Percentiles rank a stretch among this genome's conserved stretches.
Conservation (phyloP, 2,329 filamentous ascomycete species). For the Podosphaera aphanis region DNA sequence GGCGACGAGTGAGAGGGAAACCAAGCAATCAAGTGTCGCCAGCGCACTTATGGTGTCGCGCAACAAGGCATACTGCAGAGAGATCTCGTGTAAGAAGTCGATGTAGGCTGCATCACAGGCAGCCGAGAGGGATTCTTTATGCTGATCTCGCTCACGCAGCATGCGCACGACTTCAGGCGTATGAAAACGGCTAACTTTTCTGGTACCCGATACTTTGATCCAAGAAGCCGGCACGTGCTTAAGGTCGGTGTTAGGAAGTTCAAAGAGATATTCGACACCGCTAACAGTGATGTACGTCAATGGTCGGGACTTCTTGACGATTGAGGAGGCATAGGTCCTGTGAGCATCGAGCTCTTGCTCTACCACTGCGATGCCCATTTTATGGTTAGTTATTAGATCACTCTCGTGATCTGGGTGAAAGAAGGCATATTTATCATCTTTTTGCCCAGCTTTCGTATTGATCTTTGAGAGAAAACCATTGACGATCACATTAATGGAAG, state of each 20-base stretch:
- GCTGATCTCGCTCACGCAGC: constrained; percentile 71
- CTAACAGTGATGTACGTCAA: constrained; percentile 64
- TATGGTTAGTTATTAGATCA: constrained; percentile 70
- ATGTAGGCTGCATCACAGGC: constrained; percentile 72
- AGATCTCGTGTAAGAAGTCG: constrained; percentile 47
- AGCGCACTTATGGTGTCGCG: constrained; percentile 74
- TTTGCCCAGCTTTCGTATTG: constrained; percentile 58
- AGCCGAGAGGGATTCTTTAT: constrained; percentile 78
- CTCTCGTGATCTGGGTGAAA: constrained; percentile 74
- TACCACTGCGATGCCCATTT: constrained; percentile 73
- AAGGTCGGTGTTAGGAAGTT: constrained; percentile 61
- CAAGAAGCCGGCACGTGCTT: constrained; percentile 83
- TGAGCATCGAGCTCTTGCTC: constrained; percentile 74
- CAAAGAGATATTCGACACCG: constrained; percentile 85
- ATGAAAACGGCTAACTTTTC: constrained; percentile 78
- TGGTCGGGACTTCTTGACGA: constrained; percentile 43
- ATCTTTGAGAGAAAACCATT: constrained; percentile 61
- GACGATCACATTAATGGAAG: constrained; percentile 50
- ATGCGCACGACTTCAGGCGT: constrained; percentile 71
- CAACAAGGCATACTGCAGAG: constrained; percentile 66
- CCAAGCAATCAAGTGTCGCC: constrained; percentile 68
- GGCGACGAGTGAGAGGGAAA: constrained; percentile 68
- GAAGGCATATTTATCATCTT: constrained; percentile 83
- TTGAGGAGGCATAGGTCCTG: constrained; percentile 43
- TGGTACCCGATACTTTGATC: constrained; percentile 86